A percentile compares a stretch with the other conserved stretches of the same genome.
phyloP scores from a whole-genome alignment of 2,329 filamentous ascomycete species.

The Fusarium torulosum region DNA sequence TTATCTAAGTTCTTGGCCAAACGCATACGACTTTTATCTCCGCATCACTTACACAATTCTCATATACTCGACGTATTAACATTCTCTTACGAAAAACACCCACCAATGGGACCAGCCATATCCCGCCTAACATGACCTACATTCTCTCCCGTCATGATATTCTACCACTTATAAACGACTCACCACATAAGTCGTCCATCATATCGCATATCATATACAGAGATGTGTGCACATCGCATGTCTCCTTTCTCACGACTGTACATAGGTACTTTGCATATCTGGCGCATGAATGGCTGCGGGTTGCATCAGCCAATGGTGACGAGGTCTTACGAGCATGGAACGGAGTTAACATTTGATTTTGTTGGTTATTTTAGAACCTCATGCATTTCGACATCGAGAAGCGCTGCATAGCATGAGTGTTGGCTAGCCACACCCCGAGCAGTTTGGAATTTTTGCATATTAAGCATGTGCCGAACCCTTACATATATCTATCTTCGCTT shows the following conservation, averaged over 20 bases:
- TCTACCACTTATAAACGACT: background rate
- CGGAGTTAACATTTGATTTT: constrained; percentile 42
- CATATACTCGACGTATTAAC: background rate
- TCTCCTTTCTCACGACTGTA: constrained; percentile 38
- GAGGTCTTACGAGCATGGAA: constrained; percentile 43
- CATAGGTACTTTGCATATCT: constrained; percentile 43
- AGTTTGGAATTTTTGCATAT: constrained; percentile 25
- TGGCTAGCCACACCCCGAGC: background rate
- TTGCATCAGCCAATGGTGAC: constrained; percentile 43
- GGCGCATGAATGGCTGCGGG: constrained; percentile 46
- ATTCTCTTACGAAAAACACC: background rate
- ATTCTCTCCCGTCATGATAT: background rate
- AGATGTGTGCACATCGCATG: constrained; percentile 6
- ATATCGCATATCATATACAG: constrained; percentile 4
- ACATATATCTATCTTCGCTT: constrained; percentile 5
- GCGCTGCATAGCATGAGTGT: constrained; percentile 6
- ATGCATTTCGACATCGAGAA: constrained; percentile 9
- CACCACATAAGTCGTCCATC: background rate
- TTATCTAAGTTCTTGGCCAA: constrained; percentile 52
- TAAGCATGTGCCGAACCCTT: background rate
- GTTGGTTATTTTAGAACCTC: constrained; percentile 21
- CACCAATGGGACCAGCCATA: constrained; percentile 24
- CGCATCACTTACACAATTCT: constrained; percentile 4
- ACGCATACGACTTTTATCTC: constrained; percentile 8
- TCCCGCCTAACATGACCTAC: constrained; percentile 2